phyloP scores from a whole-genome alignment of 805 yeast genomes.

The Osmozyma mogii region DNA sequence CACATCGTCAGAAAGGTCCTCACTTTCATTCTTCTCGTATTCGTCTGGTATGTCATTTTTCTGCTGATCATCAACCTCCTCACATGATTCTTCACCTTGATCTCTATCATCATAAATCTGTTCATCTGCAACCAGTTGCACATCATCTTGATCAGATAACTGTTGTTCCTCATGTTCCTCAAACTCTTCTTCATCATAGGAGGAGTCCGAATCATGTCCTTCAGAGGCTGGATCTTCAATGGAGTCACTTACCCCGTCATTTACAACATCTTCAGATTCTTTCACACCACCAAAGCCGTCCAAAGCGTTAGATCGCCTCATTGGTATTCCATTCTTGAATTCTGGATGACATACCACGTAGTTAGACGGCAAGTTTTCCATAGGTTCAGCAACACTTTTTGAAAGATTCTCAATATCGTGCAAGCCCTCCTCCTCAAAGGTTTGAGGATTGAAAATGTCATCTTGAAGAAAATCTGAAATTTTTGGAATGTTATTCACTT shows the following conservation, averaged over 20 bases:
- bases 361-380: background rate
- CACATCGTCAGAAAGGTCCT: background rate
- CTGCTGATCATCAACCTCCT: slow-evolving; percentile 2
- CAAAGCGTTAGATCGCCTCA: background rate
- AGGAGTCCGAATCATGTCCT: background rate
- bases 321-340: slow-evolving; percentile 6
- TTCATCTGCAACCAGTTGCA: slow-evolving; percentile 5
- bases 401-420: slow-evolving; percentile 34
- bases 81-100: slow-evolving; percentile 6
- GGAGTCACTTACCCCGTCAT: slow-evolving; percentile 3
- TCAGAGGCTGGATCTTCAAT: slow-evolving; percentile 2
- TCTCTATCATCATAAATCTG: slow-evolving; percentile 11
- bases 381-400: background rate
- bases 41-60: slow-evolving; percentile 3
- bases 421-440: slow-evolving; percentile 48
- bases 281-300: background rate
- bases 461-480: slow-evolving; percentile 57
- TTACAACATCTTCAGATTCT: slow-evolving; percentile 5
- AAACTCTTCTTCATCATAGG: slow-evolving; percentile 7
- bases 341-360: slow-evolving; percentile 10
- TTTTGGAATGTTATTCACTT: slow-evolving; percentile 42
- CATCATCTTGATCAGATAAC: slow-evolving; percentile 9
- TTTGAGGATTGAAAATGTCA: slow-evolving; percentile 57
- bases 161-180: slow-evolving; percentile 11
- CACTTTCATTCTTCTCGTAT: slow-evolving; percentile 1